Percentiles rank a stretch among this genome's conserved stretches.
These are phyloP conservation scores for Naganishia antarctica DNA, from an alignment of 768 basidiomycete genomes.

Conservation along the genomic window DNA sequence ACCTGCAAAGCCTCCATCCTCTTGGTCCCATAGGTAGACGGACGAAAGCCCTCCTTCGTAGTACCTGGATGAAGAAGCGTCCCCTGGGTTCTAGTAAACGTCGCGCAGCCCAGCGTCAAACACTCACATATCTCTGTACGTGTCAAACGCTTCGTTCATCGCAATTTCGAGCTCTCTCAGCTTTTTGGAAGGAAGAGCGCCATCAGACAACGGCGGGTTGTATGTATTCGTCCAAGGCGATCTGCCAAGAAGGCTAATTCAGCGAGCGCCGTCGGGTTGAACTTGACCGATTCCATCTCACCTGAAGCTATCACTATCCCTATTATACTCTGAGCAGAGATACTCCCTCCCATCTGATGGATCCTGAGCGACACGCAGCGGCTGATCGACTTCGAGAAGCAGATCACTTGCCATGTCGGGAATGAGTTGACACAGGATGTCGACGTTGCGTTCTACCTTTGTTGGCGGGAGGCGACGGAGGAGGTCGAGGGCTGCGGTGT, in stretches of 20 bases:
- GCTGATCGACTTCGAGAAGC: constrained; percentile 89
- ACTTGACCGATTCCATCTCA: constrained; percentile 47
- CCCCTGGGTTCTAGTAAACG: background rate
- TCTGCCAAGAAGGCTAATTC: constrained; percentile 53
- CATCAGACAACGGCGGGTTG: constrained; percentile 81
- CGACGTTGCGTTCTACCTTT: constrained; percentile 78
- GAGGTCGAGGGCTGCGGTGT: constrained; percentile 87
- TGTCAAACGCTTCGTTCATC: constrained; percentile 94
- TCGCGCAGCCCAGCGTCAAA: background rate
- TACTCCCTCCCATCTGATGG: constrained; percentile 71
- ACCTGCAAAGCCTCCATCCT: constrained; percentile 93
- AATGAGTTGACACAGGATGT: constrained; percentile 70
- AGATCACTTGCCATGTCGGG: constrained; percentile 95
- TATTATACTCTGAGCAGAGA: constrained; percentile 87
- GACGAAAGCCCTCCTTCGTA: constrained; percentile 97
- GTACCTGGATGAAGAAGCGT: constrained; percentile 58
- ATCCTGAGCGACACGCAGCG: constrained; percentile 75
- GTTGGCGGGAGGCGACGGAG: constrained; percentile 93
- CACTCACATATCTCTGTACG: constrained; percentile 85
- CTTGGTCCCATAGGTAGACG: constrained; percentile 96
- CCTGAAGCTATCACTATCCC: constrained; percentile 87
- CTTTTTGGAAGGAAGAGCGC: constrained; percentile 74
- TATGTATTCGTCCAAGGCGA: constrained; percentile 99
- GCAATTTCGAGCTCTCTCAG: constrained; percentile 85
- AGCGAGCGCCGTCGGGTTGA: background rate